Evolutionary conservation across 495 filamentous ascomycete genomes (phyloP).

Genomic region (Chaetomium fimeti): DNA sequence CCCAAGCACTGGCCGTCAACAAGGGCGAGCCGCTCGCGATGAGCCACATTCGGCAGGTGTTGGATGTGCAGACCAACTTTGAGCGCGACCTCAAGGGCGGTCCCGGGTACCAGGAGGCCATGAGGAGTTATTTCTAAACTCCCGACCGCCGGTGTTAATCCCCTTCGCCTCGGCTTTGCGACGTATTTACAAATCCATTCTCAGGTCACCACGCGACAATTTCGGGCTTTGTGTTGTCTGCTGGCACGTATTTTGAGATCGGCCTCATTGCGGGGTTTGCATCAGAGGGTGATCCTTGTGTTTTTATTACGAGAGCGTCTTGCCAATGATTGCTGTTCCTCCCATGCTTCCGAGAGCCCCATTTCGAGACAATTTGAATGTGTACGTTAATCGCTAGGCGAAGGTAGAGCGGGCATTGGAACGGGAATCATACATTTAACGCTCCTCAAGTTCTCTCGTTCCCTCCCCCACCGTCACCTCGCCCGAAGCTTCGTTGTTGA

Average conservation of each 20-base stretch:
- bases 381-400: no score
- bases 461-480: no score
- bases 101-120: slow-evolving; percentile 61
- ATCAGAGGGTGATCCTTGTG: no score
- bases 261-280: no score
- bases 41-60: slow-evolving; percentile 77
- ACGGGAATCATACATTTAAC: no score
- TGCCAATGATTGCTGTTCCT: no score
- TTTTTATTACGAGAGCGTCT: not conserved
- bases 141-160: not conserved
- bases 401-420: no score
- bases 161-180: not conserved
- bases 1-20: slow-evolving; percentile 80
- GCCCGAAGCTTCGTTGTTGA: no score
- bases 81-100: slow-evolving; percentile 72
- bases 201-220: not conserved
- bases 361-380: no score
- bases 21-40: slow-evolving; percentile 68
- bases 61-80: slow-evolving; percentile 80
- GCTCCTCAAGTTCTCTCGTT: no score
- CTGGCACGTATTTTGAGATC: no score
- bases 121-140: slow-evolving; percentile 51
- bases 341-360: no score
- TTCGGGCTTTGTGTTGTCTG: not conserved
- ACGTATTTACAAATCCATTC: not conserved